Conservation (phyloP, 2,329 filamentous ascomycete genomes). For the Cryphonectria radicalis region DNA sequence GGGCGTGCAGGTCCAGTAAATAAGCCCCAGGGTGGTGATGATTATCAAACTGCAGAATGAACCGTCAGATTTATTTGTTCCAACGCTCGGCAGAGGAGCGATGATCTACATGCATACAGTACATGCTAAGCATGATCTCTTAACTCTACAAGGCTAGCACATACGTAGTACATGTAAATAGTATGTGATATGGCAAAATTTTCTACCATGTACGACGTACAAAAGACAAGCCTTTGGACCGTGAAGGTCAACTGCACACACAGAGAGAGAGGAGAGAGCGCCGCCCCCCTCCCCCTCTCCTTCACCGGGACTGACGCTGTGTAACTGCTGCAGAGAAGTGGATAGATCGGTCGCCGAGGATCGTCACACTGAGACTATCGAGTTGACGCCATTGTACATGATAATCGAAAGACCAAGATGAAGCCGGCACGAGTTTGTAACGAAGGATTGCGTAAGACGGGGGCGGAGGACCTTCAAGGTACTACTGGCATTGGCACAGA, state of each 20-base stretch:
- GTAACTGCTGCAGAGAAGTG: background rate
- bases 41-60: background rate
- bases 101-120: background rate
- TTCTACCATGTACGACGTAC: background rate
- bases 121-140: background rate
- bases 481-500: background rate
- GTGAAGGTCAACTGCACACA: background rate
- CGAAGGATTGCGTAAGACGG: conserved; percentile 14
- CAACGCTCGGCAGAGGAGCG: background rate
- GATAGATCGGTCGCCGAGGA: conserved; percentile 3
- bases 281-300: background rate
- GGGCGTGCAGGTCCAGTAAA: background rate
- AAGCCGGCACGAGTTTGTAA: background rate
- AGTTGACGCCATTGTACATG: conserved; percentile 11
- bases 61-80: background rate
- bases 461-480: background rate
- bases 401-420: conserved; percentile 1
- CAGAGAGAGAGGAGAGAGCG: background rate
- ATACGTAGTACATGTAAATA: background rate
- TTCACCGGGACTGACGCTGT: background rate
- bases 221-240: background rate
- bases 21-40: background rate
- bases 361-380: conserved; percentile 1
- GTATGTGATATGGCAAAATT: background rate
- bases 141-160: background rate